phyloP scores from a whole-genome alignment of 1,284 basidiomycete genomes.

The Ganoderma boninense region DNA sequence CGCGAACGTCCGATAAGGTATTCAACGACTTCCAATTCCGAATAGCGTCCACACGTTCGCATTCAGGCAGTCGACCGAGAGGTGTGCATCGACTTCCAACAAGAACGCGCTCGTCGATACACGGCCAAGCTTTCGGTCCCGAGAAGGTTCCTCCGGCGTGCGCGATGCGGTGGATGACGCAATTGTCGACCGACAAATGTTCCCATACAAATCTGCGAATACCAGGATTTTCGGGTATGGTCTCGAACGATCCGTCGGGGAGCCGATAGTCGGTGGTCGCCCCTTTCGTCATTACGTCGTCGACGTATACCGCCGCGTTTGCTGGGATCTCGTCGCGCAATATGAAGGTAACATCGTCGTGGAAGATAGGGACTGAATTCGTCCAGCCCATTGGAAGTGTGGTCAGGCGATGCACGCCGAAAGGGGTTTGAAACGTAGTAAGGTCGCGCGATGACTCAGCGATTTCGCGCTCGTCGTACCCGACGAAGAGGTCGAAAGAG shows the following conservation, averaged over 20 bases:
- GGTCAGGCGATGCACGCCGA: slow-evolving; percentile 35
- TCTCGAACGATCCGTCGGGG: slow-evolving; percentile 34
- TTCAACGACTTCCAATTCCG: too few species aligned
- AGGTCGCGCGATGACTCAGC: slow-evolving; percentile 39
- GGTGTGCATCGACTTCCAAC: too few species aligned
- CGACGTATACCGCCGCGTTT: slow-evolving; percentile 42
- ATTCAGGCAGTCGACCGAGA: too few species aligned
- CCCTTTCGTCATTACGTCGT: slow-evolving; percentile 38
- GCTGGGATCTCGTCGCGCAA: slow-evolving; percentile 47
- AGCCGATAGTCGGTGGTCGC: slow-evolving; percentile 37
- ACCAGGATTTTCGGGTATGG: slow-evolving; percentile 41
- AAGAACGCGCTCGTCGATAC: too few species aligned
- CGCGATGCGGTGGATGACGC: too few species aligned
- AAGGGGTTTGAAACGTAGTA: slow-evolving; percentile 32
- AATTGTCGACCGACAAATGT: too few species aligned
- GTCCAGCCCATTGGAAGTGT: slow-evolving; percentile 50
- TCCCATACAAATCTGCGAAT: too few species aligned
- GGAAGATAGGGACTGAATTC: slow-evolving; percentile 48
- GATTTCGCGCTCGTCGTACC: slow-evolving; percentile 34
- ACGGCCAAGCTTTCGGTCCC: too few species aligned
- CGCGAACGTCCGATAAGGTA: too few species aligned
- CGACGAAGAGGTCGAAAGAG: slow-evolving; percentile 39
- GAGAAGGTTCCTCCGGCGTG: too few species aligned
- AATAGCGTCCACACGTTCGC: too few species aligned
- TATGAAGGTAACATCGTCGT: slow-evolving; percentile 46